A percentile compares a stretch with the other conserved stretches of the same genome.
These are phyloP conservation scores for Xylaria sp. DNA, from an alignment of 2,329 filamentous ascomycete species.

Conservation along the genomic window DNA sequence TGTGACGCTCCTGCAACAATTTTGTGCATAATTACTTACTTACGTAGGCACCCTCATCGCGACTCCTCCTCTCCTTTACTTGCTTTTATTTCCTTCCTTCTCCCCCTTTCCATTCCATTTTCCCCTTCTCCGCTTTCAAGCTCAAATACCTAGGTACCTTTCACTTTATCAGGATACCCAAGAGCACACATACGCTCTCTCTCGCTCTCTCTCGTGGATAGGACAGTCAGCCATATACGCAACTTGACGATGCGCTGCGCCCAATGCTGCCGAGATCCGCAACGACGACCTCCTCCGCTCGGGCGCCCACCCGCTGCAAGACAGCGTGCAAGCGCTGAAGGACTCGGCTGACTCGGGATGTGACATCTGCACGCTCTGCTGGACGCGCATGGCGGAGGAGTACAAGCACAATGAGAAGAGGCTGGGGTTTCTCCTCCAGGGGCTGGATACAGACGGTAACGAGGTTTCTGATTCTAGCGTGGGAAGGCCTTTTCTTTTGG, in stretches of 20 bases:
- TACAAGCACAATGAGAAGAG: rapidly evolving
- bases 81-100: too few relatives aligned
- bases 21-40: too few relatives aligned
- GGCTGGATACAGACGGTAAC: neutral
- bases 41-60: too few relatives aligned
- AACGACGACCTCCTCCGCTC: constrained; percentile 1
- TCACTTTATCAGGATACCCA: too few relatives aligned
- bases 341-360: constrained; percentile 30
- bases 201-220: too few relatives aligned
- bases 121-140: too few relatives aligned
- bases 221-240: neutral
- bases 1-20: too few relatives aligned
- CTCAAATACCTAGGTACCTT: too few relatives aligned
- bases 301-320: neutral
- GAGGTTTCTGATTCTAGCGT: neutral
- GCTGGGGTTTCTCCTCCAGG: neutral
- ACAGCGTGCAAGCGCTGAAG: constrained; percentile 20
- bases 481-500: neutral
- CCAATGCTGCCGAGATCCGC: constrained; percentile 6
- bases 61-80: too few relatives aligned
- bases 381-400: neutral
- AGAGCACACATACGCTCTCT: neutral
- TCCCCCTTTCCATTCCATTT: too few relatives aligned
- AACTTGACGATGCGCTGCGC: constrained; percentile 20
- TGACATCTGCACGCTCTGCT: constrained; percentile 33